Conservation (phyloP, 2,329 filamentous ascomycete species). For the Incumbomyces lentus region DNA sequence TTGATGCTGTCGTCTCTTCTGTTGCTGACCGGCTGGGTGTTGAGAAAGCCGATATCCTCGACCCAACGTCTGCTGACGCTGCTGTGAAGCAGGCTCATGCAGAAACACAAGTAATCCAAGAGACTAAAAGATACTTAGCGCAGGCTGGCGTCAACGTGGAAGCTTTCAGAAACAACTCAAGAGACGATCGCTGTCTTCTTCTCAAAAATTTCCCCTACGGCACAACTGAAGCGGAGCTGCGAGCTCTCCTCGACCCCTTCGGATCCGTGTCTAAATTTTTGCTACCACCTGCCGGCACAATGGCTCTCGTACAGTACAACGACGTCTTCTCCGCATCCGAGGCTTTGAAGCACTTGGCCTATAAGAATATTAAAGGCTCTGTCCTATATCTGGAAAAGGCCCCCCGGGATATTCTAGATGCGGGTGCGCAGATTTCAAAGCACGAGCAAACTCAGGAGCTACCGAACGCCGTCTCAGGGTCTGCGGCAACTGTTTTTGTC, state of each 20-base stretch:
- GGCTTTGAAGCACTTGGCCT: conserved; percentile 76
- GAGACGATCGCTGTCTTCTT: conserved; percentile 77
- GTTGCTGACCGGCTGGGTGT: conserved; percentile 78
- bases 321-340: conserved; percentile 68
- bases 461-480: neutral
- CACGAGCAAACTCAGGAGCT: neutral
- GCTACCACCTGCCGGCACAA: conserved; percentile 86
- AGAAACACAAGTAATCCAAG: conserved; percentile 91
- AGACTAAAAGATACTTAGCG: conserved; percentile 84
- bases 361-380: conserved; percentile 81
- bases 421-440: conserved; percentile 21
- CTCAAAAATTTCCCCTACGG: conserved; percentile 92
- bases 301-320: conserved; percentile 83
- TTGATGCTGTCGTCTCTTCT: conserved; percentile 82
- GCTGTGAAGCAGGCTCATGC: conserved; percentile 94
- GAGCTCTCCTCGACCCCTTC: conserved; percentile 72
- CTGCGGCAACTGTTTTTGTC: conserved; percentile 70
- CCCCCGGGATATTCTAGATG: conserved; percentile 65
- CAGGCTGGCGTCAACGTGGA: conserved; percentile 84
- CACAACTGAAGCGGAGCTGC: conserved; percentile 67
- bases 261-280: conserved; percentile 71
- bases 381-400: conserved; percentile 90
- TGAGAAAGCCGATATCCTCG: conserved; percentile 80
- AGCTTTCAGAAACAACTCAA: conserved; percentile 73
- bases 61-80: conserved; percentile 90